These are phyloP conservation scores for Fonsecaea nubica DNA, from an alignment of 2,329 filamentous ascomycete genomes.

Conservation along the genomic window DNA sequence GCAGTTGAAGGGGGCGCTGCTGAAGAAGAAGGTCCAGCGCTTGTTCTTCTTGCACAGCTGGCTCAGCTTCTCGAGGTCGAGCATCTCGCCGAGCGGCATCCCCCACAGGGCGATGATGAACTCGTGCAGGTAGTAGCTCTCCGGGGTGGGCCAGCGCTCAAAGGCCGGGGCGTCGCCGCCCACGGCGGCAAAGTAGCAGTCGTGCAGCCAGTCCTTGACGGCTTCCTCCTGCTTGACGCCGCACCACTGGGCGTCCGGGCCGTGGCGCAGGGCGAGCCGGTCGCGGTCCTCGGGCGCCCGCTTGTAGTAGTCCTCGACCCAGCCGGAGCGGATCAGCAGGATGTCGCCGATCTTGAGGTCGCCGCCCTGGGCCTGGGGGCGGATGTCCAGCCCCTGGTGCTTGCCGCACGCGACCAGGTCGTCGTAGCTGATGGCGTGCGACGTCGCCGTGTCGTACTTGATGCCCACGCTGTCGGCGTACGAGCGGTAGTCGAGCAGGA, in stretches of 20 bases:
- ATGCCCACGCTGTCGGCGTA: constrained; percentile 61
- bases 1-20: constrained; percentile 51
- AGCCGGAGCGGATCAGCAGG: constrained; percentile 69
- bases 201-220: constrained; percentile 70
- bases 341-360: constrained; percentile 68
- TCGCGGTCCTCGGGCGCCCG: constrained; percentile 48
- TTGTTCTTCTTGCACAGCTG: constrained; percentile 46
- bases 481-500: constrained; percentile 52
- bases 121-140: constrained; percentile 49
- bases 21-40: constrained; percentile 52
- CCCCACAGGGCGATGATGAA: constrained; percentile 53
- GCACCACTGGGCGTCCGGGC: constrained; percentile 51
- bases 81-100: constrained; percentile 55
- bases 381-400: constrained; percentile 68
- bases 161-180: constrained; percentile 69
- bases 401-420: constrained; percentile 66
- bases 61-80: constrained; percentile 51
- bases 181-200: constrained; percentile 71
- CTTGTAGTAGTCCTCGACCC: constrained; percentile 63
- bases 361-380: constrained; percentile 59
- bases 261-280: constrained; percentile 46
- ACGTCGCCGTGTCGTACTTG: constrained; percentile 59
- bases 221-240: constrained; percentile 62
- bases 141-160: constrained; percentile 65
- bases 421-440: constrained; percentile 60